Percentiles rank a stretch among this genome's conserved stretches.
phyloP scores from a whole-genome alignment of 1,284 basidiomycete species.

The Austroboletus niveus region DNA sequence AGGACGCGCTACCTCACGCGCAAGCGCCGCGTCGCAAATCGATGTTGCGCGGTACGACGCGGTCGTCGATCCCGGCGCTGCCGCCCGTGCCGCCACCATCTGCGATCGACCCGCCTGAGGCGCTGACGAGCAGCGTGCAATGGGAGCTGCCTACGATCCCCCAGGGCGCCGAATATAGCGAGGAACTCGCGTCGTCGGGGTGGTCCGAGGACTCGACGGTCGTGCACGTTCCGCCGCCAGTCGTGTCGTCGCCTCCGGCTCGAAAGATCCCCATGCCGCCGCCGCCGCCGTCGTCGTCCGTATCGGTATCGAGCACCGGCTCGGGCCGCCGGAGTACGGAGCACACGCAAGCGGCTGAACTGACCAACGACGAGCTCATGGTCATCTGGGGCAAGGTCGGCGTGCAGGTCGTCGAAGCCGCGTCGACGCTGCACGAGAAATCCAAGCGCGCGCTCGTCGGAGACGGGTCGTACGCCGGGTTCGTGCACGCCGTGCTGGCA shows the following conservation, averaged over 20 bases:
- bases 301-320: constrained; percentile 3
- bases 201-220: constrained; percentile 50
- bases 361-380: constrained; percentile 64
- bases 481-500: constrained; percentile 63
- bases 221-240: constrained; percentile 26
- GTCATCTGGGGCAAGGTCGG: constrained; percentile 74
- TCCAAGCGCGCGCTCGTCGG: constrained; percentile 76
- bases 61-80: constrained; percentile 21
- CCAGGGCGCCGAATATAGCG: constrained; percentile 29
- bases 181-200: constrained; percentile 33
- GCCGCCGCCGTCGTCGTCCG: constrained; percentile 3
- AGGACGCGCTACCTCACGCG: constrained; percentile 26
- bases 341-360: constrained; percentile 30
- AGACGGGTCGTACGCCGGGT: constrained; percentile 80
- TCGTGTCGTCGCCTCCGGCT: not conserved
- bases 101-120: constrained; percentile 28
- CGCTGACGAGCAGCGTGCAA: constrained; percentile 31
- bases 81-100: constrained; percentile 34
- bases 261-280: not conserved
- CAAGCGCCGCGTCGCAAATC: constrained; percentile 46
- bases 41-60: constrained; percentile 35
- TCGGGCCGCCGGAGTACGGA: constrained; percentile 14
- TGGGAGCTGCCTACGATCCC: constrained; percentile 58
- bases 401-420: constrained; percentile 68
- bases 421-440: constrained; percentile 65